phyloP scores from a whole-genome alignment of 2,329 filamentous ascomycete genomes.

The Karstenula rhodostoma region DNA sequence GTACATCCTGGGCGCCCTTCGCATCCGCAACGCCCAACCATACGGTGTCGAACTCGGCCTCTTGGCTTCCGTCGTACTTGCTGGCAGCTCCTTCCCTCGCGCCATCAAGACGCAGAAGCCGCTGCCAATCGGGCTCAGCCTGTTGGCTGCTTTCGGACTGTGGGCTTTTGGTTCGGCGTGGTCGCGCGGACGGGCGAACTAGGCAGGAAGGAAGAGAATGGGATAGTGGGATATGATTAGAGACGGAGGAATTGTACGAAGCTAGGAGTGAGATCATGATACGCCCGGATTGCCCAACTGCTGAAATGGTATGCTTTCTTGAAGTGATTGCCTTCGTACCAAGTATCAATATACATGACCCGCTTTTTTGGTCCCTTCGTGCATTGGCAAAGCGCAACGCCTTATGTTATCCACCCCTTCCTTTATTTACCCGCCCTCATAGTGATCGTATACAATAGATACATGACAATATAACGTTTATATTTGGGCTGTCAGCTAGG shows the following conservation, averaged over 20 bases:
- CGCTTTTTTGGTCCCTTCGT: too few relatives aligned
- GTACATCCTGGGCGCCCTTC: conserved; percentile 82
- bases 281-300: not conserved
- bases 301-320: not conserved
- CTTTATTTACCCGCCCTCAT: too few relatives aligned
- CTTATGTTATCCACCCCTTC: too few relatives aligned
- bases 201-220: not conserved
- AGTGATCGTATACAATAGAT: too few relatives aligned
- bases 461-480: too few relatives aligned
- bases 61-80: conserved; percentile 84
- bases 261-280: not conserved
- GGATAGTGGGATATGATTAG: not conserved
- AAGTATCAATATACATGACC: too few relatives aligned
- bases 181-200: conserved; percentile 31
- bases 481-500: too few relatives aligned
- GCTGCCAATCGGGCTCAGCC: conserved; percentile 79
- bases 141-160: conserved; percentile 80
- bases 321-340: too few relatives aligned
- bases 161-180: conserved; percentile 80
- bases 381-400: too few relatives aligned
- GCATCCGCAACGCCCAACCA: conserved; percentile 75
- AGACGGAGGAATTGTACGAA: not conserved
- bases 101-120: conserved; percentile 86
- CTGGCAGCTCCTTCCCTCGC: conserved; percentile 82
- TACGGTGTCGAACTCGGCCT: conserved; percentile 92